phyloP scores from a whole-genome alignment of 805 yeast genomes.

The Peterozyma toletana region DNA sequence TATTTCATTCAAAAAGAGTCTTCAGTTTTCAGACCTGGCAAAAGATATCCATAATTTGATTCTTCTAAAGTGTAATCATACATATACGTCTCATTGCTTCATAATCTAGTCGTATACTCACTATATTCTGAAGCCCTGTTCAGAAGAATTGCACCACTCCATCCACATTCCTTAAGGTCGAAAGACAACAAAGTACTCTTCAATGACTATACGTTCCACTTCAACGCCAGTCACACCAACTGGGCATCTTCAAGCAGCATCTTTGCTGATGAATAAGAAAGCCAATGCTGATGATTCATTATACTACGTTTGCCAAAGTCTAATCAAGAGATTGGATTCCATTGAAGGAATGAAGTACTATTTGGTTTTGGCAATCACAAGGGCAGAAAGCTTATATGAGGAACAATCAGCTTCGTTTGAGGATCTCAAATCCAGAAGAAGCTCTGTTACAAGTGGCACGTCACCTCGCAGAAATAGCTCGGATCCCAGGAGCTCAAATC shows the following conservation, averaged over 20 bases:
- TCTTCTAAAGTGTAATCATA: no score
- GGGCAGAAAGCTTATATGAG: slow-evolving; percentile 65
- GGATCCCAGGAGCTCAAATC: not conserved
- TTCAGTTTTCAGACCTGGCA: no score
- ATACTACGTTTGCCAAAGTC: slow-evolving; percentile 54
- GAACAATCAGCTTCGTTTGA: slow-evolving; percentile 55
- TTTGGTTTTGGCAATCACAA: slow-evolving; percentile 51
- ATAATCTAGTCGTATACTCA: no score
- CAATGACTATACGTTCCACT: no score
- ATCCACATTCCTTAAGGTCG: no score
- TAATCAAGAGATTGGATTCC: slow-evolving; percentile 47
- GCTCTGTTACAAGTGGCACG: not conserved
- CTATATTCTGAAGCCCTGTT: no score
- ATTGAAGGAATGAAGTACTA: slow-evolving; percentile 67
- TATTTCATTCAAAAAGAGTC: no score
- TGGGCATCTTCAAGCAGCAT: slow-evolving; percentile 20
- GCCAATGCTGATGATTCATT: slow-evolving; percentile 62
- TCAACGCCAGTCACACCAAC: no score
- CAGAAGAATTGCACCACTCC: no score
- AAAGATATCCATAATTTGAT: no score
- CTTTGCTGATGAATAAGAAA: slow-evolving; percentile 52
- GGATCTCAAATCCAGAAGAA: slow-evolving; percentile 16
- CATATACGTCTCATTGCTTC: no score
- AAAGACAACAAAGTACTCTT: no score
- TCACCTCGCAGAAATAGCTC: not conserved